Evolutionary conservation across 768 basidiomycete genomes (phyloP).

Genomic region (Lentinus brumalis): DNA sequence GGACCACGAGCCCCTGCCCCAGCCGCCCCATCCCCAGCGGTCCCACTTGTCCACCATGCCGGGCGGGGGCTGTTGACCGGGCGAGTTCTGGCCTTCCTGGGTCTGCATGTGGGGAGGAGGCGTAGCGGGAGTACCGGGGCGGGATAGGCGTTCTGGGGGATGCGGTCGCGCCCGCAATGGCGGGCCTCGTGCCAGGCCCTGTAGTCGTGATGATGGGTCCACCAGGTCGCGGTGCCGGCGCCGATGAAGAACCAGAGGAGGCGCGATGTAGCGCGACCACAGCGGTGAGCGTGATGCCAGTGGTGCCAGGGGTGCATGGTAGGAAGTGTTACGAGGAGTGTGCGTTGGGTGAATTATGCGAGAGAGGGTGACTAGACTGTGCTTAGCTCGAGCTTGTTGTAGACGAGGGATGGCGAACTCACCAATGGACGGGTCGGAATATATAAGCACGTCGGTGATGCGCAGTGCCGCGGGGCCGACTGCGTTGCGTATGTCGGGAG

Average conservation of each 20-base stretch:
- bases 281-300: slow-evolving; percentile 8
- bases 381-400: background rate
- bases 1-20: background rate
- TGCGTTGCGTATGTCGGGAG: background rate
- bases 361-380: background rate
- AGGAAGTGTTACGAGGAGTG: background rate
- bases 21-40: slow-evolving; percentile 2
- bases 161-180: slow-evolving; percentile 31
- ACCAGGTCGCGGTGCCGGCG: slow-evolving; percentile 43
- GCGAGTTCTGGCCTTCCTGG: background rate
- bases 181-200: slow-evolving; percentile 20
- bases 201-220: slow-evolving; percentile 41
- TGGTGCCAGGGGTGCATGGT: slow-evolving; percentile 3
- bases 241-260: slow-evolving; percentile 72
- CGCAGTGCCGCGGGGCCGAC: background rate
- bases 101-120: background rate
- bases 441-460: background rate
- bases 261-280: slow-evolving; percentile 52
- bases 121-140: slow-evolving; percentile 12
- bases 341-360: background rate
- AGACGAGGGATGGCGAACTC: background rate
- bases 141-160: slow-evolving; percentile 29
- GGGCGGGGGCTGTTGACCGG: background rate
- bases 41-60: slow-evolving; percentile 10
- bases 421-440: background rate